Base-by-base conservation (phyloP, 139 green algal genomes). In the Haematococcus lacustris region DNA sequence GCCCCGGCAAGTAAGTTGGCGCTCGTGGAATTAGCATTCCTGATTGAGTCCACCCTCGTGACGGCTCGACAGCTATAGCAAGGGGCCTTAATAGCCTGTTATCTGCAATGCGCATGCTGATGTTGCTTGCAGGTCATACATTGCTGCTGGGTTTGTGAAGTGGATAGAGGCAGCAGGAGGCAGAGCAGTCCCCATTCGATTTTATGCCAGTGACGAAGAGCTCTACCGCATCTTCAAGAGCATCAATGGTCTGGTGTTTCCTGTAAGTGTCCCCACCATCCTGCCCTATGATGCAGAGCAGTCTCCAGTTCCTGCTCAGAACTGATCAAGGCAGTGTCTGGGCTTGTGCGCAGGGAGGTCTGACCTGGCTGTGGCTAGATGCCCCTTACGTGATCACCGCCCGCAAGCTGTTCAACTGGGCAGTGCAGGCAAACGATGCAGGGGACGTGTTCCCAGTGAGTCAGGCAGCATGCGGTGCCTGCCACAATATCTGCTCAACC, bases 311-410 rank as follows among this genome's bases (percentile, higher is more conserved):
- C 64, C n/a, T 28, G 26, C 7, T 28, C 7, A 70, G 34, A 25
- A 70, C 5, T 26, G 6, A 25, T 30, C 34, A 30, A 47, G 38
- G 26, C 59, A 66, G 26, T 25, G 30, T 40, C 21, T 47, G 32
- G 23, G 43, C n/a, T 63, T 59, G 21, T 41, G 2, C 33, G 50
- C 81, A 87, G 84, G 88, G 88, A n/a, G 88, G 88, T 23, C 73
- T 95, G 13, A 95, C 90, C 0, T 90, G 90, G 75, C 70, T 95
- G 50, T 94, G 87, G 86, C 78, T 92, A 66, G 88, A 93, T 75
- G 80, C 81, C 32, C 90, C 90, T 1, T 95, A 95, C 70, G 89
- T 94, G 1, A 71, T 93, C 28, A 81, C 90, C 13, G 90, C 90
- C 0, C 82, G 86, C 65, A 95, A 95, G 87, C 85, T 95, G 34